These are phyloP conservation scores for Rhodotorula sp. DNA, from an alignment of 1,284 basidiomycete species.

Conservation along the genomic window DNA sequence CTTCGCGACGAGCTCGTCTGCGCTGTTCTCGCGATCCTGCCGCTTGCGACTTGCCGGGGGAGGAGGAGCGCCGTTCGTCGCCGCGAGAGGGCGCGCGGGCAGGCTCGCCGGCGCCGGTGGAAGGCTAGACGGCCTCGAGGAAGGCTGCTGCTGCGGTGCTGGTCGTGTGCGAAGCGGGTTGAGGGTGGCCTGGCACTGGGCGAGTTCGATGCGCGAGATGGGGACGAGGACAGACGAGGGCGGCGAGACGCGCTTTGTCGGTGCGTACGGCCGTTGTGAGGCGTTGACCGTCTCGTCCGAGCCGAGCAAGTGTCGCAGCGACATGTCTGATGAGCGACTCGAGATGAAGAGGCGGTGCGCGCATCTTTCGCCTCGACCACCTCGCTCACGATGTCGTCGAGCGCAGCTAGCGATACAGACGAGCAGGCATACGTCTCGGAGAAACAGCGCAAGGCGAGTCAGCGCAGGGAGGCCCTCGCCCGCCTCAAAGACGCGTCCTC, in stretches of 20 bases:
- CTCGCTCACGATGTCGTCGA: background rate
- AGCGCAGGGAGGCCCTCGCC: slow-evolving; percentile 16
- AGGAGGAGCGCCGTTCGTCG: too few relatives aligned
- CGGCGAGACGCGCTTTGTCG: slow-evolving; percentile 24
- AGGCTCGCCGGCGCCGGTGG: background rate
- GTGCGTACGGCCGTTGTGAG: slow-evolving; percentile 15
- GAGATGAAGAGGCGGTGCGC: background rate
- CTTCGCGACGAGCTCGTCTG: background rate
- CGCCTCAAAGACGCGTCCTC: slow-evolving; percentile 10
- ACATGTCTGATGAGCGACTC: background rate
- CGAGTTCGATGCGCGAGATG: slow-evolving; percentile 36
- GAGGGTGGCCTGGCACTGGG: slow-evolving; percentile 21
- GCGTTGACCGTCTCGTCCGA: background rate
- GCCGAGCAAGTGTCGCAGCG: slow-evolving; percentile 20
- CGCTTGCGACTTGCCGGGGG: too few relatives aligned
- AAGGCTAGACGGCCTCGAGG: background rate
- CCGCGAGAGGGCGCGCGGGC: too few relatives aligned
- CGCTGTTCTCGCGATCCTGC: background rate
- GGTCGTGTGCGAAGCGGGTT: slow-evolving; percentile 29
- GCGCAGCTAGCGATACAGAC: background rate
- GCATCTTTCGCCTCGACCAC: background rate
- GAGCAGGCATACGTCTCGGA: background rate
- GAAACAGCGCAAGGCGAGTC: background rate
- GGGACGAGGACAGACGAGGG: slow-evolving; percentile 31
- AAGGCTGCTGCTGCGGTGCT: background rate